Evolutionary conservation across 148 eudicot species (phyloP), one percentile per base, ranked within the genome.

Genomic region (Mesembryanthemum crystallinum): DNA sequence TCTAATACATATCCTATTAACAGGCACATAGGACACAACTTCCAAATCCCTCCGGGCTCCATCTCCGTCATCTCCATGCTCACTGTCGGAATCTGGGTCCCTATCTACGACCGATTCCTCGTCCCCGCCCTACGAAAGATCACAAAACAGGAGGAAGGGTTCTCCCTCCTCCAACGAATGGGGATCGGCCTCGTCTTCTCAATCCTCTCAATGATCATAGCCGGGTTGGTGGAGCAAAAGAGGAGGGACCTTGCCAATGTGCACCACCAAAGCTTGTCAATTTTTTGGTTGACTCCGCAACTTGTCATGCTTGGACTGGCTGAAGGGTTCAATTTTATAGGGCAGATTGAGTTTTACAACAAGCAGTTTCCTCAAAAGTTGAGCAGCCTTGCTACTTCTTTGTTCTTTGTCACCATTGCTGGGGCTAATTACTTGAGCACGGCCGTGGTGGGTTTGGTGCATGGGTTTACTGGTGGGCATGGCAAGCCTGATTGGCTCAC

Each of bases 291-390:
- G 12, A 86, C 82, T 1, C 97, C 97, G 10, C 97, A 90, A 45
- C 81, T 92, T 8, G 82, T 81, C 7, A 58, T 88, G 64, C 72
- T 90, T 73, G 97, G 92, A 0, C 79, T 92, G 5, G 88, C 91
- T 0, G 97, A 92, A 78, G 97, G 82, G 24, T 90, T 92, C 68
- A 90, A 87, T 68, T 84, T 88, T 49, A 83, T 90, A 1, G 97
- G 87, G 1, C 97, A 92, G 30, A 86, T 92, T 28, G 94, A 90
- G 81, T 90, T 92, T 60, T 92, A 90, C 73, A 83, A 92, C 79
- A 90, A 86, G 81, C 90, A 92, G 57, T 92, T 92, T 60, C 97
- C 97, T 0, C 94, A 89, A 78, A 89, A 82, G 37, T 77, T 89
- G 86, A 86, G 88, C 9, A 92, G 94, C 35, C 55, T 92, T 39